Evolutionary conservation across 1,139 yeast genomes (phyloP), one percentile per base, ranked within the genome.

Genomic region (Yamadazyma pseudoaaseri): DNA sequence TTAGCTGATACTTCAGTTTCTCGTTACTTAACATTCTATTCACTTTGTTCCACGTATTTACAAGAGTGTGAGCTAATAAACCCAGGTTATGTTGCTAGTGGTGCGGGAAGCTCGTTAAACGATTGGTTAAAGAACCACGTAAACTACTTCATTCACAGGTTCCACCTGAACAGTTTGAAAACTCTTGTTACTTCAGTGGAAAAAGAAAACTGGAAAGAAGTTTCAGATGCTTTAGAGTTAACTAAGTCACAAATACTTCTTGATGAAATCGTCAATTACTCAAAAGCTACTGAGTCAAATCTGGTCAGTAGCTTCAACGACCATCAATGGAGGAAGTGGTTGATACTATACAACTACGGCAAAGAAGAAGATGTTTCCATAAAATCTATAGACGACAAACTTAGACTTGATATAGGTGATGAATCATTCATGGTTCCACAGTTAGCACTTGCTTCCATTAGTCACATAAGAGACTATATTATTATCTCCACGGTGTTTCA

Each of bases 1-100:
- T 79, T 79, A 10, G 76, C 86, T 0, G 75, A 70, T 28, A 57
- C 82, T 22, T 58, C 80, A 2, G 60, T 69, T 26, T 64, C 72
- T 6, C 72, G 69, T 43, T 87, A 89, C 55, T 55, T 86, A 35
- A 66, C 79, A 37, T 72, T 87, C 32, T 86, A 81, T 56, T 70
- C 84, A 3, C 64, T 86, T 14, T 77, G 81, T 32, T 75, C 81
- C 1, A 70, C 82, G 16, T 90, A 89, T 51, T 65, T 89, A 24
- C 77, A 78, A 33, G 96, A 87, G 52, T 86, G 96, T 56, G 98
- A 92, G 55, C 69, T 81, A 10, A 77, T 90, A 6, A 80, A 87
- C 29, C 97, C 96, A 0, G 81, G 80, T 18, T 73, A 78, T 27
- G 72, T 76, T 11, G 71, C 78, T 2, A 77, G 76, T 35, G 73